A percentile compares a stretch with the other conserved stretches of the same genome.
Evolutionary conservation across 345 rosid genomes (phyloP).

Genomic region (Gossypium bickii): DNA sequence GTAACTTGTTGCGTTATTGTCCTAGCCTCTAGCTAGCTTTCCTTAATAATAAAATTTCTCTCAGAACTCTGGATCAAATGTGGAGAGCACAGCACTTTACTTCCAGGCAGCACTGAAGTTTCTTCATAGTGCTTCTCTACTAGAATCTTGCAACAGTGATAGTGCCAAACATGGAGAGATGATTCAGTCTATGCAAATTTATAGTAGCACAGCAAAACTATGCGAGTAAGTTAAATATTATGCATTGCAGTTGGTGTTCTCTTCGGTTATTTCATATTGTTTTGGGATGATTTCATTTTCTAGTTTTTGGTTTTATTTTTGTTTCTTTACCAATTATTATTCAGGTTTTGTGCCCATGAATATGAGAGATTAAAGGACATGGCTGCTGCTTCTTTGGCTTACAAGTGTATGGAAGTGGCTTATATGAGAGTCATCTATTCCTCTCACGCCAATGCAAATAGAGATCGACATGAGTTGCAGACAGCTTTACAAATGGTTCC

Average conservation of each 20-base stretch:
- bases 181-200: slow-evolving; percentile 59
- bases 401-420: slow-evolving; percentile 97
- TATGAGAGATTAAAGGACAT: slow-evolving; percentile 83
- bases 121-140: slow-evolving; percentile 75
- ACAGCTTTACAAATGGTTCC: slow-evolving; percentile 63
- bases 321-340: background rate
- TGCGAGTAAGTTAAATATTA: slow-evolving; percentile 71
- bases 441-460: slow-evolving; percentile 50
- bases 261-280: background rate
- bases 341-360: slow-evolving; percentile 91
- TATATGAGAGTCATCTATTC: slow-evolving; percentile 78
- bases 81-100: slow-evolving; percentile 72
- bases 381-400: slow-evolving; percentile 96
- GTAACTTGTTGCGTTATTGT: slow-evolving; percentile 4
- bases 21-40: background rate
- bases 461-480: slow-evolving; percentile 70
- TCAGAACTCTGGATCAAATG: slow-evolving; percentile 57
- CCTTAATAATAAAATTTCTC: slow-evolving; percentile 11
- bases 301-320: background rate
- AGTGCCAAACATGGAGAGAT: slow-evolving; percentile 66
- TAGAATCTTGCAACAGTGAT: slow-evolving; percentile 65
- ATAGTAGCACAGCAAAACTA: slow-evolving; percentile 82
- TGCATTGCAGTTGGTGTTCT: slow-evolving; percentile 4
- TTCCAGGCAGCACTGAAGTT: slow-evolving; percentile 95
- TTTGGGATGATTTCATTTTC: background rate